Base-by-base conservation (phyloP, 169 alveolate genomes). In the Plasmodium adleri region DNA sequence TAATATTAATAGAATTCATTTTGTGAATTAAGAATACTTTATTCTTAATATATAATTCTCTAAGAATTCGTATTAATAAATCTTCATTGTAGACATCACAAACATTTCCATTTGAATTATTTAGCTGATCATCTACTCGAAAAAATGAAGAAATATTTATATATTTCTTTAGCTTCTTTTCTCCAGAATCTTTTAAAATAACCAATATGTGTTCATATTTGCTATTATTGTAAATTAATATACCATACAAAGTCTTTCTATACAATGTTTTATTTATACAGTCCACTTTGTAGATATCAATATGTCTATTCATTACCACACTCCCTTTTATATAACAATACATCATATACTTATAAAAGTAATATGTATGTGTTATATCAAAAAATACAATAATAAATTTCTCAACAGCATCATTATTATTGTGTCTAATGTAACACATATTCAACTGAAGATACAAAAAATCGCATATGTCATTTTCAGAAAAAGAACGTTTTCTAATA, bases 311-410 rank as follows among this genome's bases (percentile, higher is more conserved):
- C 26, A 47, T 7, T 28, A 78, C 47, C 1, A 78, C 20, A 67
- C 56, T 78, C 0, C 90, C 90, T 24, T 67, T 78, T 71, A 78
- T 39, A 60, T 78, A 78, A 39, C 54, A 50, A 54, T 50, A 52
- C 90, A 78, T 78, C 10, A 78, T 78, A 47, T 78, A 78, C 47
- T 78, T 78, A 67, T 66, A 78, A 67, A 78, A 78, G 28, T 78
- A 78, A 47, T 78, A 67, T 78, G 68, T 78, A 15, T 67, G 2
- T 7, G 54, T 1, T 7, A 78, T 24, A 12, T 78, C 58, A 8
- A 78, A 52, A 78, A 78, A 78, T 5, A 78, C 75, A 20, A 78
- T 52, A 9, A 76, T 78, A 32, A 66, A 78, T 39, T 78, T 78
- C 28, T 78, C 90, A 28, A 78, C 58, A 13, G 67, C 17, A 10